phyloP scores from a whole-genome alignment of 352 stramenopile species.

The Globisporangium cystogenes region DNA sequence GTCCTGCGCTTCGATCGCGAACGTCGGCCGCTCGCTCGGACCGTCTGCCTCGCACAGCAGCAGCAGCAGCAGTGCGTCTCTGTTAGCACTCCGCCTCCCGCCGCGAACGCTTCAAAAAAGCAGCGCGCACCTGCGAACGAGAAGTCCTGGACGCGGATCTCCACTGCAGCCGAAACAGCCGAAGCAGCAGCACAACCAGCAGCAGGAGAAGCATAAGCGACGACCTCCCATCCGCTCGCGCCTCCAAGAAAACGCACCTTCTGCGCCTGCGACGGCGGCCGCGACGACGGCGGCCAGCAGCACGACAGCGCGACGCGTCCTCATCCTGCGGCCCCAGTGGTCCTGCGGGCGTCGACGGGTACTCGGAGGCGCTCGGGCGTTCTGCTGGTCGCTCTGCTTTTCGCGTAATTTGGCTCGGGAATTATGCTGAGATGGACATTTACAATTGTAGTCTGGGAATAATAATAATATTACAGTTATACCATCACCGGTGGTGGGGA shows the following conservation, averaged over 20 bases:
- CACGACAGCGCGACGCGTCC: not conserved
- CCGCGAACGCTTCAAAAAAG: no score
- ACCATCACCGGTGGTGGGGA: no score
- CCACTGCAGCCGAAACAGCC: no score
- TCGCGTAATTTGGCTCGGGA: not conserved
- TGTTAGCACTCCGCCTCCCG: no score
- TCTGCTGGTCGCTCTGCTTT: not conserved
- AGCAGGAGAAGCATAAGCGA: no score
- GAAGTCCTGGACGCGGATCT: conserved; percentile 66
- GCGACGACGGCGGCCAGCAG: not conserved
- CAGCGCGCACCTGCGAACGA: conserved; percentile 59
- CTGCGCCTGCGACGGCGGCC: not conserved
- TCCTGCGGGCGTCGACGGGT: no score
- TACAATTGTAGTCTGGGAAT: no score
- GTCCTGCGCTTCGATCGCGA: conserved; percentile 52
- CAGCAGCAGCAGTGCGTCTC: no score
- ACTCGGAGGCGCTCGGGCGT: not conserved
- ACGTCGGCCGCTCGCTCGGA: conserved; percentile 24
- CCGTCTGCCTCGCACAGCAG: conserved; percentile 31
- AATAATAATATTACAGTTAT: no score
- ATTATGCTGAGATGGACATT: no score
- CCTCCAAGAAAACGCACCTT: conserved; percentile 7
- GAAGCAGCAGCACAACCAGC: conserved; percentile 4
- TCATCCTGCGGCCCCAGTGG: not conserved
- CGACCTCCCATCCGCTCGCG: no score